Conservation (phyloP, 805 yeast species). For the Torulaspora quercuum region DNA sequence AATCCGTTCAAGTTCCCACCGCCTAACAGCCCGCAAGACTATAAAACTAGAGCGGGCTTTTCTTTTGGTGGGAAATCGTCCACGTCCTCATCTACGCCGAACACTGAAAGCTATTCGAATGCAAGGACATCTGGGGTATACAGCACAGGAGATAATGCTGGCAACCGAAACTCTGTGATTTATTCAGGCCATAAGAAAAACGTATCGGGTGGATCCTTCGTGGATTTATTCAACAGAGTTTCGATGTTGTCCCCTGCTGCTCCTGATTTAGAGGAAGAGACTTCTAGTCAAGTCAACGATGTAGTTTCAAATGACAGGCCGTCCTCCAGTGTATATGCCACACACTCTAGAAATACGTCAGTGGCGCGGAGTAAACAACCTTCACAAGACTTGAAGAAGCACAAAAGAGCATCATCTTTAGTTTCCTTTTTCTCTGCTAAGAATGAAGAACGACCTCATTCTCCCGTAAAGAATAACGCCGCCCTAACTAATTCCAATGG, state of each 20-base stretch:
- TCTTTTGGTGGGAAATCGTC: constrained; percentile 8
- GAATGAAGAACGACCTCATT: constrained; percentile 21
- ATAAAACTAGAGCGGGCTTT: constrained; percentile 7
- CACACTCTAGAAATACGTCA: constrained; percentile 28
- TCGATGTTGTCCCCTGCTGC: constrained; percentile 26
- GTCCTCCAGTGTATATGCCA: constrained; percentile 41
- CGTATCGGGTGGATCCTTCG: constrained; percentile 36
- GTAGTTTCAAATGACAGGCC: constrained; percentile 35
- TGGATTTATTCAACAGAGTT: constrained; percentile 35
- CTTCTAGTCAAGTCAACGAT: constrained; percentile 5
- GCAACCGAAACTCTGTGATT: constrained; percentile 23
- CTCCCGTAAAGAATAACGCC: constrained; percentile 15
- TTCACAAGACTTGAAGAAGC: constrained; percentile 35
- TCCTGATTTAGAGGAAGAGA: constrained; percentile 9
- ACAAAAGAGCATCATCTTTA: constrained; percentile 60
- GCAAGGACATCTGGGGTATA: constrained; percentile 3
- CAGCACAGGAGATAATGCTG: constrained; percentile 8
- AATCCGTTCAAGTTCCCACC: constrained; percentile 9
- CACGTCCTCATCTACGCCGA: constrained; percentile 10
- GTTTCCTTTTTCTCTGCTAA: constrained; percentile 46
- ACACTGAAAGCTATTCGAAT: constrained; percentile 4
- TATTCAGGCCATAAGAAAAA: constrained; percentile 30
- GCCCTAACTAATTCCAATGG: constrained; percentile 3
- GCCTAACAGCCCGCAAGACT: constrained; percentile 8
- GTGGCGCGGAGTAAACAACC: constrained; percentile 18